A percentile compares a stretch with the other conserved stretches of the same genome.
These are phyloP conservation scores for Lentinus brumalis DNA, from an alignment of 768 basidiomycete species.

Conservation along the genomic window DNA sequence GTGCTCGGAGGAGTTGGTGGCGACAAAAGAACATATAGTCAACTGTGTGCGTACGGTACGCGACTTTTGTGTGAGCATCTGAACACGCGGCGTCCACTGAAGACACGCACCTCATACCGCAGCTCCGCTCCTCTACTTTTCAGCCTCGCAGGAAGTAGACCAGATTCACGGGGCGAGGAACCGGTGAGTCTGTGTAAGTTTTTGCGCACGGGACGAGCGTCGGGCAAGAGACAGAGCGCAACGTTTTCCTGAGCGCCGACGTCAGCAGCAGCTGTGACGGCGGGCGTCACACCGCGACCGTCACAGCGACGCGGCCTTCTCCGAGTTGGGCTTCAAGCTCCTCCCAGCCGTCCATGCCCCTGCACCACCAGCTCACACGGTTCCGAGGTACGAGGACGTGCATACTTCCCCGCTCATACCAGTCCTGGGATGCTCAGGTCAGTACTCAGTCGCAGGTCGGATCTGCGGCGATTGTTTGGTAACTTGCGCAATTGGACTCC, in stretches of 20 bases:
- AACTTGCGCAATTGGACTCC: too few species aligned
- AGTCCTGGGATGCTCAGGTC: too few species aligned
- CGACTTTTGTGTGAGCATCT: too few species aligned
- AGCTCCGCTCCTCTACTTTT: conserved; percentile 8
- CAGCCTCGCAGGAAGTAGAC: conserved; percentile 6
- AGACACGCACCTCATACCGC: conserved; percentile 59
- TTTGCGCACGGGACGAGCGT: conserved; percentile 3
- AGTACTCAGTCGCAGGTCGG: too few species aligned
- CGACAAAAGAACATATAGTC: conserved; percentile 79
- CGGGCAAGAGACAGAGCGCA: neutral
- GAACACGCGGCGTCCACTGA: neutral
- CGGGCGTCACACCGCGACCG: neutral
- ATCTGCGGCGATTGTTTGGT: too few species aligned
- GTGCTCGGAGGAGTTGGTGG: conserved; percentile 52
- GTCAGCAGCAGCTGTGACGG: conserved; percentile 3
- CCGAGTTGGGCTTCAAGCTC: neutral
- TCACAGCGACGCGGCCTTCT: neutral
- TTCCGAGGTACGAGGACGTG: too few species aligned
- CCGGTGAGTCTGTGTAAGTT: conserved; percentile 5
- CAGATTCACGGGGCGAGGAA: conserved; percentile 3
- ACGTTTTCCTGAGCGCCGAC: neutral
- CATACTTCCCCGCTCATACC: too few species aligned
- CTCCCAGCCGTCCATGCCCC: too few species aligned
- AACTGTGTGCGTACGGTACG: conserved; percentile 39
- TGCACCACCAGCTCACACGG: too few species aligned